A percentile compares a stretch with the other conserved stretches of the same genome.
Conservation (phyloP, 805 yeast genomes). For the Ogataea wickerhamii region DNA sequence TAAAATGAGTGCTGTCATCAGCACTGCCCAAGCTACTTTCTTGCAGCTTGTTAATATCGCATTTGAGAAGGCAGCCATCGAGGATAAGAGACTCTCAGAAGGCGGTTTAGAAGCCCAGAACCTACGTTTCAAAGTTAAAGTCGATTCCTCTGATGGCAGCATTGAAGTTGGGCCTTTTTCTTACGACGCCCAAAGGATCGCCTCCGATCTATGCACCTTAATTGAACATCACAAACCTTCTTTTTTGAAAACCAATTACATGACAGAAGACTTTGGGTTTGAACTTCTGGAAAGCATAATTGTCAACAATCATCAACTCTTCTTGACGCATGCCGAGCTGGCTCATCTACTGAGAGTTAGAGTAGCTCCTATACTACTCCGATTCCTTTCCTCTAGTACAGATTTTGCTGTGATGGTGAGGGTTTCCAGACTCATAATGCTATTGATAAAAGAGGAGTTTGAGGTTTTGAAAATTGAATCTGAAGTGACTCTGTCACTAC, state of each 20-base stretch:
- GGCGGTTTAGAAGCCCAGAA: conserved; percentile 18
- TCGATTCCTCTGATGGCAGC: conserved; percentile 42
- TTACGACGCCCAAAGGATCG: conserved; percentile 66
- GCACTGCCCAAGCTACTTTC: conserved; percentile 90
- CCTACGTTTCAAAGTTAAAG: conserved; percentile 34
- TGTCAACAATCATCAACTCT: conserved; percentile 54
- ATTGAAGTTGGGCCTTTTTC: conserved; percentile 49
- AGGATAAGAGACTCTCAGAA: conserved; percentile 30
- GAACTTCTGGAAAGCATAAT: conserved; percentile 82
- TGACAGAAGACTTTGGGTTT: conserved; percentile 66
- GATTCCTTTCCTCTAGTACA: conserved; percentile 54
- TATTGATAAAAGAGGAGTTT: conserved; percentile 61
- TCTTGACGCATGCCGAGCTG: conserved; percentile 59
- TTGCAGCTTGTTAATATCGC: conserved; percentile 79
- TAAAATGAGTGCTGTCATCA: conserved; percentile 72
- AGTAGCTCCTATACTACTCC: conserved; percentile 70
- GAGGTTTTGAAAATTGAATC: conserved; percentile 66
- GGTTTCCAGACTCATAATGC: conserved; percentile 64
- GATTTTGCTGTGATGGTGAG: conserved; percentile 72
- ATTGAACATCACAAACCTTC: conserved; percentile 55
- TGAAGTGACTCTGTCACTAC: conserved; percentile 72
- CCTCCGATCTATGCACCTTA: conserved; percentile 68
- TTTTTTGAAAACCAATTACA: conserved; percentile 47
- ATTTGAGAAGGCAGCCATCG: conserved; percentile 60
- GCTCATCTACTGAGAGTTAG: conserved; percentile 61